A percentile compares a stretch with the other conserved stretches of the same genome.
These are phyloP conservation scores for Trametes meyenii DNA, from an alignment of 768 basidiomycete species.

Conservation along the genomic window DNA sequence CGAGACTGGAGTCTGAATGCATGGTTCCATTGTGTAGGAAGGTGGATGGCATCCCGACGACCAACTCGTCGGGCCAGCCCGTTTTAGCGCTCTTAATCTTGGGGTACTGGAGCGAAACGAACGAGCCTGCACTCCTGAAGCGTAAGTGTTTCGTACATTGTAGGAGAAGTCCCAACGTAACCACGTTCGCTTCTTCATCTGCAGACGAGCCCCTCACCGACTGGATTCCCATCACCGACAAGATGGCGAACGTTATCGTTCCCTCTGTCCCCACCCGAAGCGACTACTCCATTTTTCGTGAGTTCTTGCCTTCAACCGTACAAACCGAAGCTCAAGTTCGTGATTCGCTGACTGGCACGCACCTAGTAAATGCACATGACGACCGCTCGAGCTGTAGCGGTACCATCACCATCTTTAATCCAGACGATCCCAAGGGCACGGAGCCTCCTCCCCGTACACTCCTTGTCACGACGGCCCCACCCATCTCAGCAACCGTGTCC, in stretches of 20 bases:
- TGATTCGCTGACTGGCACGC: not conserved
- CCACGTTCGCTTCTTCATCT: not conserved
- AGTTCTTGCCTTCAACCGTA: not conserved
- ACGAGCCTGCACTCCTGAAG: conserved; percentile 8
- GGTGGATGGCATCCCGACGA: conserved; percentile 10
- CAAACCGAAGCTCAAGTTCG: too few relatives aligned
- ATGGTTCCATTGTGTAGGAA: not conserved
- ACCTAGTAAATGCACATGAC: conserved; percentile 14
- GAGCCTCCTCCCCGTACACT: conserved; percentile 8
- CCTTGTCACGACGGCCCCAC: conserved; percentile 20
- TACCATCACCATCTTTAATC: conserved; percentile 23
- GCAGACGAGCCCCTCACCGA: conserved; percentile 18
- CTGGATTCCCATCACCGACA: conserved; percentile 21
- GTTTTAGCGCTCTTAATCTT: conserved; percentile 10
- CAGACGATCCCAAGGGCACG: conserved; percentile 14
- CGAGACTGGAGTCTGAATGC: not conserved
- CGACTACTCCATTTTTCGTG: conserved; percentile 18
- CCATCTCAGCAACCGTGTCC: conserved; percentile 8
- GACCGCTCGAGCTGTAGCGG: conserved; percentile 18
- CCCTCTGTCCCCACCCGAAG: conserved; percentile 15
- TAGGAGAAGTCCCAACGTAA: not conserved
- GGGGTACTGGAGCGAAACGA: conserved; percentile 8
- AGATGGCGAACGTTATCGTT: conserved; percentile 19
- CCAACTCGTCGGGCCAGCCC: conserved; percentile 10
- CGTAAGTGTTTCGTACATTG: conserved; percentile 1